These are phyloP conservation scores for Meredithiella fracta DNA, from an alignment of 2,329 filamentous ascomycete genomes.

Conservation along the genomic window DNA sequence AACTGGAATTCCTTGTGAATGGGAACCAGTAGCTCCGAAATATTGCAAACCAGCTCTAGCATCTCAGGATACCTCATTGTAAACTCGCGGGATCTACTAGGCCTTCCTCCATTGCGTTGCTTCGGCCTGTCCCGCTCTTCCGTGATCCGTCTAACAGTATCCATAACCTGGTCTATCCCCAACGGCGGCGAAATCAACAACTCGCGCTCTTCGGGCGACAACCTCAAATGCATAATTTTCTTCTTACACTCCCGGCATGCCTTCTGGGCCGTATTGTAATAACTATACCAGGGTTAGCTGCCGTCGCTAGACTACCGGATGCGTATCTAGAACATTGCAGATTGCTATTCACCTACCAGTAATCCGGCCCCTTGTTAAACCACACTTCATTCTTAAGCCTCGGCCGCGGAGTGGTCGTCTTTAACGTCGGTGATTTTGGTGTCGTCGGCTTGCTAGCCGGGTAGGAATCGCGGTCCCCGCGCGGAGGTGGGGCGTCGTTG, in stretches of 20 bases:
- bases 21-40: not conserved
- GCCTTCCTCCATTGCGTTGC: constrained; percentile 2
- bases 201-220: constrained; percentile 5
- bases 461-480: constrained; percentile 2
- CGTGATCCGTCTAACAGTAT: not conserved
- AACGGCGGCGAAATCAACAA: not conserved
- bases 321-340: not conserved
- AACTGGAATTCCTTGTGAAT: constrained; percentile 6
- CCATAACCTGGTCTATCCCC: not conserved
- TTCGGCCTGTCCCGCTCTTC: constrained; percentile 5
- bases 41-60: not conserved
- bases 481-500: not conserved
- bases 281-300: not conserved
- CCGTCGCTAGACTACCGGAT: not conserved
- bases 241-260: constrained; percentile 9
- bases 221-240: constrained; percentile 7
- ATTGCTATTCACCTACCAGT: constrained; percentile 5
- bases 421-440: constrained; percentile 1
- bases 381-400: not conserved
- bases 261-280: constrained; percentile 10
- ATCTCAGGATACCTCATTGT: not conserved
- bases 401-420: not conserved
- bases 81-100: not conserved
- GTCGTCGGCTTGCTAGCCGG: not conserved
- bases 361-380: constrained; percentile 6